Conservation (phyloP, 1,284 basidiomycete genomes). For the Melampsora americana region DNA sequence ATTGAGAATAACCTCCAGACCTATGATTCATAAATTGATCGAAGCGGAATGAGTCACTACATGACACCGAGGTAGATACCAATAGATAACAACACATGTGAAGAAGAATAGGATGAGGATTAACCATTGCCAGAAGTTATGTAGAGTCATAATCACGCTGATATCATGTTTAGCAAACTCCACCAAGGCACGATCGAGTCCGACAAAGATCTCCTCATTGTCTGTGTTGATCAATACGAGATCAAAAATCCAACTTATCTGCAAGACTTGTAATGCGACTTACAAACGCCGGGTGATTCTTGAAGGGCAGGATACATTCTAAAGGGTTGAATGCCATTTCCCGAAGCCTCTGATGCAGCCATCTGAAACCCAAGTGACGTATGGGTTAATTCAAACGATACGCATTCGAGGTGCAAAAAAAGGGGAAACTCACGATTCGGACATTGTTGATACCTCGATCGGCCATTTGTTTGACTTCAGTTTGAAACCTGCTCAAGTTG, state of each 20-base stretch:
- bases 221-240: conserved; percentile 33
- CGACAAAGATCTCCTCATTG: conserved; percentile 48
- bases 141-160: conserved; percentile 48
- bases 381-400: conserved; percentile 44
- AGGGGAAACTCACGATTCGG: conserved; percentile 48
- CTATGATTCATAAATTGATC: conserved; percentile 15
- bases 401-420: conserved; percentile 31
- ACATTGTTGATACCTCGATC: conserved; percentile 48
- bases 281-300: conserved; percentile 42
- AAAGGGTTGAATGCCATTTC: conserved; percentile 21
- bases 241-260: not conserved
- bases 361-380: not conserved
- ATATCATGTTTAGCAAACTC: conserved; percentile 48
- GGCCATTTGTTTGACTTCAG: conserved; percentile 48
- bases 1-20: conserved; percentile 38
- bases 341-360: conserved; percentile 38
- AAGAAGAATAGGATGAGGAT: not conserved
- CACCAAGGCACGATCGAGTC: conserved; percentile 47
- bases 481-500: conserved; percentile 44
- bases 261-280: not conserved
- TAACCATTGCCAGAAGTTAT: conserved; percentile 45
- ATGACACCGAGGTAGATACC: not conserved
- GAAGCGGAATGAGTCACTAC: no score
- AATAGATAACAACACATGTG: not conserved
- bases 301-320: conserved; percentile 43